Base-by-base conservation (phyloP, 441 rosid genomes). In the Erodium chrysanthum region DNA sequence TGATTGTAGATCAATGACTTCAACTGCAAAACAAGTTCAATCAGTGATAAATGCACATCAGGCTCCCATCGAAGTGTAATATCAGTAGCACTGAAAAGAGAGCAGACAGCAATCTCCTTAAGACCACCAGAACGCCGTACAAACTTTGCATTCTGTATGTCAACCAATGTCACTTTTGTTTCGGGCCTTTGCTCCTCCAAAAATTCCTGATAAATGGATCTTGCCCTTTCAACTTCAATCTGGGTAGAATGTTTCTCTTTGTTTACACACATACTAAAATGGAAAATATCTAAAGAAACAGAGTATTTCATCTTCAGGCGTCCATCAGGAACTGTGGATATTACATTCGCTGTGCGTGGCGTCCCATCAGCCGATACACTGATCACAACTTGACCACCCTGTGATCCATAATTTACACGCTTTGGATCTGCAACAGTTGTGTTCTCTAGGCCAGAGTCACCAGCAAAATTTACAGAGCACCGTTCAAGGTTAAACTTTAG, bases 331-430 rank as follows among this genome's bases (percentile, higher is more conserved):
- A 81, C 80, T 64, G 83, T 78, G 46, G 98, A 83, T 70, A 80
- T 73, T 71, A 96, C 70, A 31, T 71, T 85, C 7, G 99, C 98
- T 67, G 79, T 83, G 22, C 99, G 98, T 37, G 81, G 88, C 58
- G 85, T 83, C 66, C 98, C 97, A 74, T 90, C 98, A 71, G 87
- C 88, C 77, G 82, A 84, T 66, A 82, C 80, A 52, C 79, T 84
- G 71, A 96, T 77, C 56, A 80, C 74, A 76, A 85, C 84, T 66
- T 79, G 86, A 52, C 97, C 98, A 85, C 99, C 98, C 69, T 96
- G 99, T 74, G 99, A 90, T 71, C 99, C 99, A 88, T 89, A 92
- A 83, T 92, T 90, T 75, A 96, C 96, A 70, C 90, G 88, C 84
- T 96, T 96, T 63, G 99, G 96, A 82, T 96, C 97, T 21, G 78